Evolutionary conservation across 1,284 basidiomycete genomes (phyloP), one percentile per base, ranked within the genome.

Genomic region (Pseudozyma hubeiensis): DNA sequence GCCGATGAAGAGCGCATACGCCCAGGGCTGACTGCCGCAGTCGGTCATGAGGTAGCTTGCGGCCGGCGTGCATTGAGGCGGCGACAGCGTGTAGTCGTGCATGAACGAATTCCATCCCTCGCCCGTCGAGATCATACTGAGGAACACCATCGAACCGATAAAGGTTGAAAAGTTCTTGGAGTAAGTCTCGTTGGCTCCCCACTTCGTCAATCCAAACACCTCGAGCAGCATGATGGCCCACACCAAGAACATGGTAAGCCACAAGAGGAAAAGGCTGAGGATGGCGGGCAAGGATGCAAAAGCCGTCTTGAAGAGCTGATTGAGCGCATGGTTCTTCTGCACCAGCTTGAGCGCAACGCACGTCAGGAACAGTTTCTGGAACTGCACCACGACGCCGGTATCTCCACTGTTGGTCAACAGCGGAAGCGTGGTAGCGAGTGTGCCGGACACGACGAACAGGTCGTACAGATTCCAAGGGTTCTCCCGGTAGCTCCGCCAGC

Each of bases 291-390:
- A 86, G 85, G 93, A 94, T 46, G 94, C 90, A 16, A 93, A 89
- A 1, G 93, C 93, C 7, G 94, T 97, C 86, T 97, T 97, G 89
- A 98, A 98, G 17, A 99, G 87, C 85, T 97, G 93, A 80, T 98
- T 98, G 64, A 99, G 87, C 70, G 90, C 90, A 80, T 94, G 91
- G 66, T 91, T 92, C 53, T 92, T 89, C 83, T 97, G 93, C 1
- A 97, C 93, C 24, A 99, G 88, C 86, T 99, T 99, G 88, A 98
- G 91, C 0, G 93, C 91, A 53, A 97, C 92, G 71, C 91, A 91
- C 69, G 96, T 93, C 46, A 99, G 88, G 86, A 99, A 98, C 11
- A 98, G 88, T 86, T 97, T 98, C 83, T 97, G 93, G 0, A 97
- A 87, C 81, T 97, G 93, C 5, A 84, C 75, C 41, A 84, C 85